phyloP scores from a whole-genome alignment of 176 grass and related monocot species.

The Rhynchospora pubera region DNA sequence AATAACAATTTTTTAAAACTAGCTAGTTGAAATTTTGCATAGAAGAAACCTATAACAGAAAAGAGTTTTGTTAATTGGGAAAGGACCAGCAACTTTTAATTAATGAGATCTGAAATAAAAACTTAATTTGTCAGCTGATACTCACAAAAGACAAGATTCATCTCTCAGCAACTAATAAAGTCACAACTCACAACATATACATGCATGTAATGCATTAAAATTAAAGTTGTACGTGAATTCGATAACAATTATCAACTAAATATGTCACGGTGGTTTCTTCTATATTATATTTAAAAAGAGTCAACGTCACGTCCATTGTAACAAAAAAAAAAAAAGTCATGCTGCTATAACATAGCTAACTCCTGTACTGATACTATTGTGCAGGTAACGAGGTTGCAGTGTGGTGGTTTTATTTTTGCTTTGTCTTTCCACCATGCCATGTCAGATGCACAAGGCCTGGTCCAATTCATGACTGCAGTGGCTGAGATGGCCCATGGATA shows the following conservation, averaged over 20 bases:
- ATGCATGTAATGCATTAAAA: not conserved
- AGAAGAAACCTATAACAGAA: not conserved
- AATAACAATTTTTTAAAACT: not conserved
- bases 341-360: not conserved
- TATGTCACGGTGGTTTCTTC: not conserved
- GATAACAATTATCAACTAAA: not conserved
- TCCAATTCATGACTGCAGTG: slow-evolving; percentile 47
- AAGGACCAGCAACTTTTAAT: not conserved
- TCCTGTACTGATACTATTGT: not conserved
- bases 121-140: not conserved
- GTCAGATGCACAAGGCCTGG: slow-evolving; percentile 43
- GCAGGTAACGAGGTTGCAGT: slow-evolving; percentile 59
- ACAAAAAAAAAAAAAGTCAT: not conserved
- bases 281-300: not conserved
- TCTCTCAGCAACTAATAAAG: not conserved
- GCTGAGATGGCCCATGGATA: slow-evolving; percentile 55
- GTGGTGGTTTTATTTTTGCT: slow-evolving; percentile 55
- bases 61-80: not conserved
- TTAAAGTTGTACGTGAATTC: not conserved
- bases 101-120: not conserved
- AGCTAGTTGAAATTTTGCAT: not conserved
- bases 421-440: slow-evolving; percentile 50
- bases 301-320: not conserved
- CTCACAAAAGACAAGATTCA: not conserved
- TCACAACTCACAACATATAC: not conserved